Base-by-base conservation (phyloP, 306 rosid genomes). In the Luffa acutangula region DNA sequence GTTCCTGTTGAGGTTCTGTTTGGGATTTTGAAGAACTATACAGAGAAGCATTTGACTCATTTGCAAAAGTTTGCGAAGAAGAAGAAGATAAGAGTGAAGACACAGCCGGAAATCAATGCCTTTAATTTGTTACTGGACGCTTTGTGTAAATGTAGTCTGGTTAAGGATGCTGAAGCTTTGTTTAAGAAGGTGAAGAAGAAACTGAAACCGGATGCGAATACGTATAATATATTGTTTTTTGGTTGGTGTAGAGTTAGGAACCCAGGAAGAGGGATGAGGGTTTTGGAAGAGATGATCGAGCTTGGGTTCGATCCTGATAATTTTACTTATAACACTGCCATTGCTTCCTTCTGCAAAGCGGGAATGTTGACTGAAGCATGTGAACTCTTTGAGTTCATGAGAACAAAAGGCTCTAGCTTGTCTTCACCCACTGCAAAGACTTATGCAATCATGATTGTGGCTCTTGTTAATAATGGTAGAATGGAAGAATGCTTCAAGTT, bases 201-300 rank as follows among this genome's bases (percentile, higher is more conserved):
- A 81, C 75, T 92, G 41, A 88, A 85, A 83, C 95, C 97, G 12
- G 87, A 91, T 86, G 86, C 89, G 1, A 91, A 86, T 66, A 91
- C 97, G 0, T 89, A 86, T 84, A 91, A 91, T 51, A 87, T 89
- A 65, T 81, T 94, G 88, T 89, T 94, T 81, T 91, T 91, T 3
- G 97, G 98, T 37, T 94, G 98, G 97, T 94, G 95, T 70, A 92
- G 98, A 85, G 98, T 92, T 83, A 88, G 97, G 75, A 91, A 89
- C 72, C 97, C 93, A 0, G 87, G 82, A 63, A 88, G 90, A 81
- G 97, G 90, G 33, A 92, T 92, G 92, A 80, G 79, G 80, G 42
- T 94, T 2, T 80, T 94, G 81, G 97, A 91, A 82, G 97, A 92
- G 82, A 94, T 89, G 98, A 85, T 91, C 25, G 79, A 88, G 48